Evolutionary conservation across 2,329 filamentous ascomycete genomes (phyloP), one percentile per base, ranked within the genome.

Genomic region (Fusarium hainanense): DNA sequence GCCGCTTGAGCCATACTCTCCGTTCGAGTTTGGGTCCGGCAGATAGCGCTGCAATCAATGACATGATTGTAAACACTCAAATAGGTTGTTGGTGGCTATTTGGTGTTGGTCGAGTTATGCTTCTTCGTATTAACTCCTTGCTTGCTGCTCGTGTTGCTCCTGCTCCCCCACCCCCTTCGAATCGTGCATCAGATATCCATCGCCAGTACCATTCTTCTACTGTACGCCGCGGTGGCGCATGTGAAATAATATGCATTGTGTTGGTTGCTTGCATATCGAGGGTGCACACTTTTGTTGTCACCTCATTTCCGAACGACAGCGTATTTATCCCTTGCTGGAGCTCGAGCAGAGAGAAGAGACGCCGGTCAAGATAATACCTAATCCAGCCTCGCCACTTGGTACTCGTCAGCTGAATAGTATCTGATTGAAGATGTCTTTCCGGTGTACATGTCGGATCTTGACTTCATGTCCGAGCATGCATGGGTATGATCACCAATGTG

Each of bases 251-350:
- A 57, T 58, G 59, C 65, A 62, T 55, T 28, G 49, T 58, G 50
- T 68, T 69, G 46, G 65, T 51, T 51, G 49, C 34, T 48, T 37
- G 60, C 46, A 50, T 67, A 67, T 34, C 51, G 56, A 68, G 54
- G 58, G 61, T 59, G 58, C 30, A 25, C 47, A 21, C 27, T 62
- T 20, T 40, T 46, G 41, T 59, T 47, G 30, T 52, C 52, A 28
- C 54, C 25, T 48, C 37, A 40, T 40, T 13, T 43, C 40, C n/a
- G 25, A 66, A 48, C 14, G 37, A n/a, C 60, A 54, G 59, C 28
- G 16, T 13, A n/a, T 28, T 13, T 13, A 43, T 47, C 58, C 61
- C 49, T 58, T 50, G 44, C 41, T 23, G 30, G 37, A 51, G 52
- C 25, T 43, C n/a, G 20, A 25, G 41, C 16, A 20, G 63, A 59